Evolutionary conservation across 768 basidiomycete species (phyloP), one percentile per base, ranked within the genome.

Genomic region (Suillus cothurnatus): DNA sequence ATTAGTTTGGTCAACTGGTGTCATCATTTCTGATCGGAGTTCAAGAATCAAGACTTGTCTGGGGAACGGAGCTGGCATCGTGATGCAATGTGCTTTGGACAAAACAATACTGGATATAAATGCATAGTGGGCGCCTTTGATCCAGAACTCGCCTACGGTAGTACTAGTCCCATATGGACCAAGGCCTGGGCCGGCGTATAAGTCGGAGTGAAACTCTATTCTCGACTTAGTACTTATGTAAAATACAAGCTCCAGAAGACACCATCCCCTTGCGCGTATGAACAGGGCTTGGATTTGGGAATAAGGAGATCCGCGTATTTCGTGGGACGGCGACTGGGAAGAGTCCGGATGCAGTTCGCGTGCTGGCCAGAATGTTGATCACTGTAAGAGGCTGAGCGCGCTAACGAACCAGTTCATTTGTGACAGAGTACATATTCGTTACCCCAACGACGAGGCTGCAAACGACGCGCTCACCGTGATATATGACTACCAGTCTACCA

Each of bases 261-360:
- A 84, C 88, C n/a, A n/a, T n/a, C n/a, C n/a, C n/a, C 81, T 93
- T 70, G 86, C 81, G 1, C 71, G 76, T 7, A 34, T 4, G 32
- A 7, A 64, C 70, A 14, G 78, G 79, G 34, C 69, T 82, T 56
- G 78, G 79, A 23, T 70, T 84, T 28, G 75, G 79, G 19, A 70
- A 74, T 21, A 80, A 82, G 64, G 91, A 92, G 72, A 69, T 90
- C 19, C 85, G 90, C 78, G 80, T 92, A 34, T 91, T 92, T 79
- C 84, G 83, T 68, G 80, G 87, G 58, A 69, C 61, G 47, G 70
- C n/a, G n/a, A n/a, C n/a, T n/a, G n/a, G n/a, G n/a, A n/a, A n/a
- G n/a, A n/a, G n/a, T n/a, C n/a, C n/a, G 69, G 64, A 63, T 65
- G 63, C 77, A n/a, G 70, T 61, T 67, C 76, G 61, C 69, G 73